Evolutionary conservation across 2,329 filamentous ascomycete species (phyloP), one percentile per base, ranked within the genome.

Genomic region (Fusarium duplospermum): DNA sequence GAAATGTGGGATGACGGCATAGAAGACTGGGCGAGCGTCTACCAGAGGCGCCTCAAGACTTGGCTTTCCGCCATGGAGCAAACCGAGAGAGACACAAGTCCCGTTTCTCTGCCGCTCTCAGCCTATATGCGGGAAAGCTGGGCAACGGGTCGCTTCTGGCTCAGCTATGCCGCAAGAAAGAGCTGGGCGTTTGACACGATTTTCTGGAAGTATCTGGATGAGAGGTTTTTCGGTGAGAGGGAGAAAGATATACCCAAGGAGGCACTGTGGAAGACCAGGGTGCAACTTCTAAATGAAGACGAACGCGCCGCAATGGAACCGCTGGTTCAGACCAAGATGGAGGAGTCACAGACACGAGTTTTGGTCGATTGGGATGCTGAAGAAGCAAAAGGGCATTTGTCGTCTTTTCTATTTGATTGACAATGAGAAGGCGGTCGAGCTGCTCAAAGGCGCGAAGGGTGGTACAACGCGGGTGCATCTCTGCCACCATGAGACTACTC

Each of bases 111-210:
- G 3, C 40, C 31, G 2, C 76, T 84, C 5, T 84, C 81, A 0
- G 59, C 58, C 10, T 73, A 79, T 4, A 84, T 84, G 83, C 63
- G 77, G 8, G 76, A 84, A 50, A 83, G 81, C 66, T 84, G 80
- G 83, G 76, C 79, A 36, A 81, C 74, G 2, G 74, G 80, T 3
- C 70, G 75, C 8, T 83, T 81, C 67, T 81, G 75, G 77, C 62
- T 84, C 14, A 82, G 71, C 63, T 38, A 83, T 45, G 82, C 78
- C 2, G 81, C 80, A 2, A 78, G 80, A 63, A 83, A 81, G 56
- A 83, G 81, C 56, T 84, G 80, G 81, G 79, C 77, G 0, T 83
- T 85, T 70, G 83, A 85, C 62, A 63, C 74, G 6, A 72, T 84
- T 7, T 85, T 70, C 64, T 84, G 82, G 83, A 82, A 76, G 57